phyloP scores from a whole-genome alignment of 441 rosid species.

The Hura crepitans region DNA sequence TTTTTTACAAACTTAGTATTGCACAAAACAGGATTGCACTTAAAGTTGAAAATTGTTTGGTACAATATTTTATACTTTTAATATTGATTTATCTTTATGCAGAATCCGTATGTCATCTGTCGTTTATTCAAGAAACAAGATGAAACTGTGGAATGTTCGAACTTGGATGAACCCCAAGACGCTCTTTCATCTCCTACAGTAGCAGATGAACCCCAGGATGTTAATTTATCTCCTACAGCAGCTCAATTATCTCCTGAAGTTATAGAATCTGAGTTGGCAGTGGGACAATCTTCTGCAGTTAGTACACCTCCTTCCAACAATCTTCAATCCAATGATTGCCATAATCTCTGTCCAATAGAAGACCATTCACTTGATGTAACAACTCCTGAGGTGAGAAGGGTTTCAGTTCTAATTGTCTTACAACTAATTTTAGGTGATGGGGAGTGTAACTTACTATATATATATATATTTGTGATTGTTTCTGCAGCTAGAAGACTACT shows the following conservation, averaged over 20 bases:
- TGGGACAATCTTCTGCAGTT: conserved; percentile 36
- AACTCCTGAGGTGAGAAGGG: conserved; percentile 36
- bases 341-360: conserved; percentile 17
- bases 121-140: conserved; percentile 72
- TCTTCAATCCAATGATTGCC: conserved; percentile 19
- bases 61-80: too few species aligned
- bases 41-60: neutral
- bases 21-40: neutral
- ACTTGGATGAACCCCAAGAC: conserved; percentile 39
- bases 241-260: conserved; percentile 37
- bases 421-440: neutral
- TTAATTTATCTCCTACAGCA: conserved; percentile 35
- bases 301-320: conserved; percentile 10
- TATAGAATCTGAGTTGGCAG: conserved; percentile 37
- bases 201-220: conserved; percentile 38
- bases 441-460: neutral
- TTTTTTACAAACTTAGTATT: neutral
- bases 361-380: conserved; percentile 25
- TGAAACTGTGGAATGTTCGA: conserved; percentile 30
- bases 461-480: conserved; percentile 15
- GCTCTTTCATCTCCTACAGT: conserved; percentile 37
- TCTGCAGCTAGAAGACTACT: conserved; percentile 33
- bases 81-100: conserved; percentile 18
- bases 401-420: neutral
- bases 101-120: conserved; percentile 68